Evolutionary conservation across 108 stramenopile genomes (phyloP).

Genomic region (Bacterosira constricta): DNA sequence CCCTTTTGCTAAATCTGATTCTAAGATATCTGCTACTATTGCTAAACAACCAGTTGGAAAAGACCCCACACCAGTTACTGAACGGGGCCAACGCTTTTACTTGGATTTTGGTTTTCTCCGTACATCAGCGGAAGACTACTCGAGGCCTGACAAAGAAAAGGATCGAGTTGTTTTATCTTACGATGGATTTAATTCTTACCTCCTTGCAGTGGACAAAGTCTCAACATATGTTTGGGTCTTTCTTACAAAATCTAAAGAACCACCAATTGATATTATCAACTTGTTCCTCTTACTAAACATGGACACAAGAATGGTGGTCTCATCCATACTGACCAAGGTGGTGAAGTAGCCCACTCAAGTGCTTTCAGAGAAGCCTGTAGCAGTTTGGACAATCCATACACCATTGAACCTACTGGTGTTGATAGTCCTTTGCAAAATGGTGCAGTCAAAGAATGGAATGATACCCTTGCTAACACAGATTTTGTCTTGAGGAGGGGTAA

Average conservation of each 20-base stretch:
- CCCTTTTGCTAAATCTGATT: too few species aligned
- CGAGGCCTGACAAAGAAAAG: neutral
- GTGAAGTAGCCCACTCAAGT: neutral
- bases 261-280: neutral
- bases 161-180: neutral
- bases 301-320: too few species aligned
- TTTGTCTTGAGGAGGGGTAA: too few species aligned
- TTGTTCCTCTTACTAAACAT: too few species aligned
- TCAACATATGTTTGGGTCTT: neutral
- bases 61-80: too few species aligned
- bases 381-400: neutral
- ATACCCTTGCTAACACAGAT: neutral
- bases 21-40: too few species aligned
- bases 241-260: neutral
- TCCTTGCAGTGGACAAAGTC: neutral
- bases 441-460: neutral
- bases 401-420: neutral
- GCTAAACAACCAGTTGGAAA: too few species aligned
- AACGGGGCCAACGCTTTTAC: too few species aligned
- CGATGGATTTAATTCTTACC: neutral
- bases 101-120: neutral
- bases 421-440: neutral
- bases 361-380: too few species aligned
- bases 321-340: neutral
- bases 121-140: neutral